phyloP scores from a whole-genome alignment of 495 filamentous ascomycete species.

The Pseudevernia furfuracea region DNA sequence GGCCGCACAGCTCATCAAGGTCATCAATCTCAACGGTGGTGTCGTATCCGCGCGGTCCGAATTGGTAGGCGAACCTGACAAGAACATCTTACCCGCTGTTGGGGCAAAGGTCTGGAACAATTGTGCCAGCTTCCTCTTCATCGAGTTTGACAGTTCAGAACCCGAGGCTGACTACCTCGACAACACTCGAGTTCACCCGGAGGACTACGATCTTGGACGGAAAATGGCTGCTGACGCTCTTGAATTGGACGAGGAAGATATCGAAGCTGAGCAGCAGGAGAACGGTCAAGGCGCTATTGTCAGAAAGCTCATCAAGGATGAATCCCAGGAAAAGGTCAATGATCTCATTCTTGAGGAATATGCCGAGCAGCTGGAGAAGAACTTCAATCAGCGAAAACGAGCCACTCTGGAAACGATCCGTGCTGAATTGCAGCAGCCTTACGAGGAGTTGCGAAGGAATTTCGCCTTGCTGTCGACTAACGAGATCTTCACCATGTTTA shows the following conservation, averaged over 20 bases:
- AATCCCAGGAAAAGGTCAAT: slow-evolving; percentile 88
- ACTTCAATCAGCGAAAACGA: slow-evolving; percentile 88
- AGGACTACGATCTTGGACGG: slow-evolving; percentile 93
- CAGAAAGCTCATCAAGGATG: slow-evolving; percentile 82
- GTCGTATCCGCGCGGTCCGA: slow-evolving; percentile 73
- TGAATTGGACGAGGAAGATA: slow-evolving; percentile 93
- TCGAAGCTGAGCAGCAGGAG: slow-evolving; percentile 86
- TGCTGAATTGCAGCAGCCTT: slow-evolving; percentile 83
- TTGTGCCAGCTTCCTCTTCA: slow-evolving; percentile 86
- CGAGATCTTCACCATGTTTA: slow-evolving; percentile 94
- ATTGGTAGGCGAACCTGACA: slow-evolving; percentile 76
- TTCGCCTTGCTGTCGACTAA: slow-evolving; percentile 64
- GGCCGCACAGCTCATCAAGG: slow-evolving; percentile 76
- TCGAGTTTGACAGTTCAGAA: slow-evolving; percentile 74
- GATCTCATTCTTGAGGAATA: slow-evolving; percentile 95
- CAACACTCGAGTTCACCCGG: slow-evolving; percentile 92
- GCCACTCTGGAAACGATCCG: slow-evolving; percentile 95
- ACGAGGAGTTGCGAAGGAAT: slow-evolving; percentile 83
- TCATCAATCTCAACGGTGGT: slow-evolving; percentile 82
- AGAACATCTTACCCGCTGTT: slow-evolving; percentile 68
- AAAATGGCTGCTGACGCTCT: slow-evolving; percentile 98
- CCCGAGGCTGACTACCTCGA: slow-evolving; percentile 82
- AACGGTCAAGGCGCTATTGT: slow-evolving; percentile 83
- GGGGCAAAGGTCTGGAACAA: slow-evolving; percentile 90
- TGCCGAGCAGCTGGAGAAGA: slow-evolving; percentile 86